Evolutionary conservation across 257 asterid genomes (phyloP).

Genomic region (Buddleja alternifolia): DNA sequence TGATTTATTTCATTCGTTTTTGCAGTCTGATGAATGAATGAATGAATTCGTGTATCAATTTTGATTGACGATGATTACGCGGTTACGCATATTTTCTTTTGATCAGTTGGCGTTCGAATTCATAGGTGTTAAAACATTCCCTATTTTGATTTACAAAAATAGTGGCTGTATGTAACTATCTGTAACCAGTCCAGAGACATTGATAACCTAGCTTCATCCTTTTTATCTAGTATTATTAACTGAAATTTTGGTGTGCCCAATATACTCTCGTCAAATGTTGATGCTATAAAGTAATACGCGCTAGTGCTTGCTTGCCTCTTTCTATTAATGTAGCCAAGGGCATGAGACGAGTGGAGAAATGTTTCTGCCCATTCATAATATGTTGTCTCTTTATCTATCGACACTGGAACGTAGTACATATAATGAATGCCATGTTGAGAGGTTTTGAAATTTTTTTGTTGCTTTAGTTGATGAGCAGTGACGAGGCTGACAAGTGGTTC

Average conservation of each 20-base stretch:
- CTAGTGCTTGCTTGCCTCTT: neutral
- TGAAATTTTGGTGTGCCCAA: neutral
- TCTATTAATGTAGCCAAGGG: constrained; percentile 3
- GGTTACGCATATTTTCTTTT: too few species aligned
- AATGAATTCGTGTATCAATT: too few species aligned
- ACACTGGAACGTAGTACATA: neutral
- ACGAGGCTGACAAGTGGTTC: constrained; percentile 69
- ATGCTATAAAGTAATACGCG: neutral
- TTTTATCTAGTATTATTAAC: neutral
- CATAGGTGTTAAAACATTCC: too few species aligned
- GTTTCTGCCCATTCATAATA: neutral
- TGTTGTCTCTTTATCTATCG: neutral
- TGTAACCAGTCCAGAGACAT: neutral
- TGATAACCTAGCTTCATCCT: neutral
- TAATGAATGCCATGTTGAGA: neutral
- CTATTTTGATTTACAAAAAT: too few species aligned
- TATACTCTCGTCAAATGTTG: neutral
- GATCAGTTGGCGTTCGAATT: too few species aligned
- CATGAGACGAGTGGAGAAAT: neutral
- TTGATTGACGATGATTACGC: too few species aligned
- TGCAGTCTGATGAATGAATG: neutral
- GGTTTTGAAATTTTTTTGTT: neutral
- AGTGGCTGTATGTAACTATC: neutral
- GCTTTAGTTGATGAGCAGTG: constrained; percentile 62
- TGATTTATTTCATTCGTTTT: neutral